Conservation (phyloP, 2,329 filamentous ascomycete genomes). For the Mycosphaerella sp. region DNA sequence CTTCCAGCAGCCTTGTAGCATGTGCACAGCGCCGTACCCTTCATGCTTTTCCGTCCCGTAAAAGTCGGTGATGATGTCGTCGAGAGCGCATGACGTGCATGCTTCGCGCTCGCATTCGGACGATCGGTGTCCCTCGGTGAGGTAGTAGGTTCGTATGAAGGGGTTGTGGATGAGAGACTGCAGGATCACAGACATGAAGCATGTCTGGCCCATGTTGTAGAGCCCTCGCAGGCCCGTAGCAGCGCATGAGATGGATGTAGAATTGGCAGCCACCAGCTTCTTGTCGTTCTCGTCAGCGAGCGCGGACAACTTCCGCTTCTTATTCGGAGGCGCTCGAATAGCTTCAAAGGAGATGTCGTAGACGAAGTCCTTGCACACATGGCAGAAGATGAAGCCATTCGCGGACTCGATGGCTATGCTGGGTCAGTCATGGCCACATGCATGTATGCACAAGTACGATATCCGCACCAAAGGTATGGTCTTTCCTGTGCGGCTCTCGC, state of each 20-base stretch:
- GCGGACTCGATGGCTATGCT: slow-evolving; percentile 67
- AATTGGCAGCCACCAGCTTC: slow-evolving; percentile 70
- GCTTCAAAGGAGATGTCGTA: slow-evolving; percentile 78
- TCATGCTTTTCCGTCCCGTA: slow-evolving; percentile 72
- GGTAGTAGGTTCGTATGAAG: slow-evolving; percentile 82
- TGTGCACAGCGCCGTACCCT: slow-evolving; percentile 82
- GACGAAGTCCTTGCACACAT: slow-evolving; percentile 74
- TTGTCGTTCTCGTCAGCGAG: slow-evolving; percentile 52
- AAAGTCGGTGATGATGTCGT: slow-evolving; percentile 59
- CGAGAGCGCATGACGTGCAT: slow-evolving; percentile 56
- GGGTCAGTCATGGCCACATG: slow-evolving; percentile 25
- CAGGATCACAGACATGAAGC: slow-evolving; percentile 94
- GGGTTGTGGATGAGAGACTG: slow-evolving; percentile 94
- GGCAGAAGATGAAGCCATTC: slow-evolving; percentile 69
- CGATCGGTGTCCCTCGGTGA: slow-evolving; percentile 80
- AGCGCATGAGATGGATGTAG: slow-evolving; percentile 71
- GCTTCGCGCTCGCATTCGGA: slow-evolving; percentile 59
- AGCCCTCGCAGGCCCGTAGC: slow-evolving; percentile 85
- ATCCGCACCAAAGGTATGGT: slow-evolving; percentile 64
- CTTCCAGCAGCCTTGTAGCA: slow-evolving; percentile 86
- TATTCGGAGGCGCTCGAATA: slow-evolving; percentile 54
- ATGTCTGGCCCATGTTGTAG: slow-evolving; percentile 97
- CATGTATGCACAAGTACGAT: not conserved
- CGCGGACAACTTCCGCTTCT: slow-evolving; percentile 58
- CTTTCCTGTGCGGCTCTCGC: slow-evolving; percentile 65